A percentile compares a stretch with the other conserved stretches of the same genome.
Conservation (phyloP, 164 flowering plant species). For the Aristolochia fimbriata region DNA sequence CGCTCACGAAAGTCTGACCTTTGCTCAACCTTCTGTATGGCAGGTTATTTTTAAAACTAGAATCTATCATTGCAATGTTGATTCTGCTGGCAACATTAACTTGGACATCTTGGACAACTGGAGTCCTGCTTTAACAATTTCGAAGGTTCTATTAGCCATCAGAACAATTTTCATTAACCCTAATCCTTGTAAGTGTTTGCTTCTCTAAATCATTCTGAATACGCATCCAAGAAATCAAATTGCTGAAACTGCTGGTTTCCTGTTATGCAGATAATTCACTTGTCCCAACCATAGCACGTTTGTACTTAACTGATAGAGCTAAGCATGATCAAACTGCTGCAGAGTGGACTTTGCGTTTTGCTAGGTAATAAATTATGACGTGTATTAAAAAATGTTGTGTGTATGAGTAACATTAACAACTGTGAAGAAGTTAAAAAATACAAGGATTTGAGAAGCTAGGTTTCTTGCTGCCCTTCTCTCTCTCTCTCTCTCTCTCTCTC, state of each 20-base stretch:
- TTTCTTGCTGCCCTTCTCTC: no score
- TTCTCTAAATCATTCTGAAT: neutral
- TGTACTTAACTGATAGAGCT: slow-evolving; percentile 60
- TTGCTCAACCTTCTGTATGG: neutral
- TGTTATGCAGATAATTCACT: slow-evolving; percentile 56
- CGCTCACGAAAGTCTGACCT: no score
- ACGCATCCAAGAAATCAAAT: neutral
- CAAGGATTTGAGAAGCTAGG: no score
- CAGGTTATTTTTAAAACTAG: slow-evolving; percentile 90
- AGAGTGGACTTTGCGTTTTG: slow-evolving; percentile 88
- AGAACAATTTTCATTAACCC: slow-evolving; percentile 73
- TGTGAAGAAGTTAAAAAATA: no score
- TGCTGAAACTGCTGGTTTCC: neutral
- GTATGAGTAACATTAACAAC: neutral
- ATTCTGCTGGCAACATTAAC: slow-evolving; percentile 57
- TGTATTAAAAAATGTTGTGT: neutral
- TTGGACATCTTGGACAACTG: slow-evolving; percentile 76
- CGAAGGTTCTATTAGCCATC: slow-evolving; percentile 70
- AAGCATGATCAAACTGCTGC: slow-evolving; percentile 77
- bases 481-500: no score
- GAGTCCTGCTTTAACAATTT: slow-evolving; percentile 96
- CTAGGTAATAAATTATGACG: slow-evolving; percentile 29
- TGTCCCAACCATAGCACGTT: slow-evolving; percentile 56
- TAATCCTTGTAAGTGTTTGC: slow-evolving; percentile 55
- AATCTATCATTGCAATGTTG: slow-evolving; percentile 92